Percentiles rank a stretch among this genome's conserved stretches.
These are phyloP conservation scores for Trichophyton benhamiae DNA, from an alignment of 2,329 filamentous ascomycete species.

Conservation along the genomic window DNA sequence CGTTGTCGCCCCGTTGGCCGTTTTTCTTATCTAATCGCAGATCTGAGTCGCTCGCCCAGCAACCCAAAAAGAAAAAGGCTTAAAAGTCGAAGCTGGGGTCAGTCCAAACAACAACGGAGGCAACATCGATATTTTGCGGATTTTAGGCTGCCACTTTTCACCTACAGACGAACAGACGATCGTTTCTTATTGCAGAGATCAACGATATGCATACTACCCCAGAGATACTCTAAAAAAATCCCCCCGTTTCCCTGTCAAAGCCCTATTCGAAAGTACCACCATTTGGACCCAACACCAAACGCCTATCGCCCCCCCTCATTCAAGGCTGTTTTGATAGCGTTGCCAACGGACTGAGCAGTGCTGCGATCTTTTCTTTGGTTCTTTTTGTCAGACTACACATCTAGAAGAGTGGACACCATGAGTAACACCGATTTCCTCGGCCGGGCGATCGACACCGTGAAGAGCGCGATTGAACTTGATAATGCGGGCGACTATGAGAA, in stretches of 20 bases:
- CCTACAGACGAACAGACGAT: neutral
- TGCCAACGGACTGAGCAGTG: neutral
- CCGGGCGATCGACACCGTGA: slow-evolving; percentile 90
- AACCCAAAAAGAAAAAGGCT: slow-evolving; percentile 8
- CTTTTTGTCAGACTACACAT: neutral
- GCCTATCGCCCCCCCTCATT: neutral
- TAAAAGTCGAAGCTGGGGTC: slow-evolving; percentile 8
- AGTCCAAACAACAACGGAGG: neutral
- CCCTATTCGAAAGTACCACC: neutral
- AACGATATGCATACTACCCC: neutral
- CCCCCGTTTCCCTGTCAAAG: neutral
- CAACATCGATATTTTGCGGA: neutral
- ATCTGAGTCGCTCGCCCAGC: neutral
- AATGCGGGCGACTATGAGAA: slow-evolving; percentile 94
- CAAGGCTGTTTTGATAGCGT: neutral
- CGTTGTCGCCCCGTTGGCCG: neutral
- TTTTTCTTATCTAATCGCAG: slow-evolving; percentile 1
- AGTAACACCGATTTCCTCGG: slow-evolving; percentile 95
- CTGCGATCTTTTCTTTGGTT: neutral
- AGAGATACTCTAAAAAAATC: neutral
- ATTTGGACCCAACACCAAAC: neutral
- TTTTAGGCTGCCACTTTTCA: neutral
- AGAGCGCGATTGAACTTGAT: slow-evolving; percentile 94
- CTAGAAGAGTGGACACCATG: slow-evolving; percentile 44
- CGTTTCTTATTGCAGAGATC: neutral